phyloP scores from a whole-genome alignment of 192 early-diverging fungal species.

The Pilaira anomala region DNA sequence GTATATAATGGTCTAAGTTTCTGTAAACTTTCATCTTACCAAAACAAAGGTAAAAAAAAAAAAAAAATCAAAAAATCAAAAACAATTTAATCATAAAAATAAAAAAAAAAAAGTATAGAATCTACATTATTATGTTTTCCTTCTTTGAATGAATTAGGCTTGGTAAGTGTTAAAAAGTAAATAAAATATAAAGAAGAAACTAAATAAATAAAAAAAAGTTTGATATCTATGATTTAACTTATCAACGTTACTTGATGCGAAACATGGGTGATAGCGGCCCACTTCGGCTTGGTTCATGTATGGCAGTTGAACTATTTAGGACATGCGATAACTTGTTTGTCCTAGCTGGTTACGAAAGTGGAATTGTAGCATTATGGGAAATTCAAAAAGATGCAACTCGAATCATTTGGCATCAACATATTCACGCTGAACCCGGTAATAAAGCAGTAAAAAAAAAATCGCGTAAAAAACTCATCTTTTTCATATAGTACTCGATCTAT shows the following conservation, averaged over 20 bases:
- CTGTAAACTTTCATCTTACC: conserved; percentile 26
- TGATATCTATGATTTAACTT: conserved; percentile 27
- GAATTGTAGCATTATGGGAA: conserved; percentile 13
- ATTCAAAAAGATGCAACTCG: background rate
- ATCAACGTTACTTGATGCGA: conserved; percentile 2
- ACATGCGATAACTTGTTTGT: conserved; percentile 6
- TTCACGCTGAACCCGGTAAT: conserved; percentile 26
- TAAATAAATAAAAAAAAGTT: conserved; percentile 11
- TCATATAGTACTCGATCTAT: conserved; percentile 18
- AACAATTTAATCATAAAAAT: background rate
- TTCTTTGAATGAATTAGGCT: conserved; percentile 13
- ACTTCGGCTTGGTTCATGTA: conserved; percentile 17
- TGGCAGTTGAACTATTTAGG: conserved; percentile 24
- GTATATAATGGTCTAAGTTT: conserved; percentile 26
- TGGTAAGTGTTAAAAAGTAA: conserved; percentile 12
- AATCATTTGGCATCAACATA: conserved; percentile 19
- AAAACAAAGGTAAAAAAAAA: conserved; percentile 1
- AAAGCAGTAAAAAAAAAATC: background rate
- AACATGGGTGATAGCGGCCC: conserved; percentile 17
- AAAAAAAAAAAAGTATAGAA: no score
- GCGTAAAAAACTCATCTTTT: background rate
- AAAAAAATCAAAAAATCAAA: background rate
- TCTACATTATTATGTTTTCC: conserved; percentile 22
- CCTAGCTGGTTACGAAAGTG: conserved; percentile 15
- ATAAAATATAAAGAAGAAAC: no score